Base-by-base conservation (phyloP, 169 alveolate genomes). In the Plasmodium billcollinsi region DNA sequence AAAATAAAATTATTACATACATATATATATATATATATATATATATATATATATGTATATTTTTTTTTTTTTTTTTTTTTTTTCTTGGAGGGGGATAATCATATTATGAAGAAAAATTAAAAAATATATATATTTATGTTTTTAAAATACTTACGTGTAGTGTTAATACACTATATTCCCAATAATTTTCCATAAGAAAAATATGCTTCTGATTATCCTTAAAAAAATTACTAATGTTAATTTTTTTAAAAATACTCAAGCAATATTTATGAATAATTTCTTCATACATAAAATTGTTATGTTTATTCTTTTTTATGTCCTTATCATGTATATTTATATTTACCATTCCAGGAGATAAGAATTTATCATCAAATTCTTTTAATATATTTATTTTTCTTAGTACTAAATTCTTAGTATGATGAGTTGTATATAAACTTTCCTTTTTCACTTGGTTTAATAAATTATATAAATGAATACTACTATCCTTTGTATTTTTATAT, bases 341-440 rank as follows among this genome's bases (percentile, higher is more conserved):
- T 39, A 0, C 47, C 47, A 39, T 39, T 6, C 47, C 47, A 39
- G 47, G 47, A 5, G 47, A 39, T 39, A 39, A 39, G 9, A 39
- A 39, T 5, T 56, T 78, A 54, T 78, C 47, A 58, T 58, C 62
- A 18, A 49, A 78, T 45, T 66, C 62, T 50, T 66, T 66, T 70
- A 59, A 4, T 66, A 66, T 65, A 21, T 78, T 71, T 18, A 66
- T 76, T 65, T 65, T 78, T 21, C 54, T 78, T 29, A 78, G 58
- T 65, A 78, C 47, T 39, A 39, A 39, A 39, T 39, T 39, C 9
- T 39, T 39, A 0, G 47, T 39, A 39, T 39, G 11, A 39, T 39
- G 47, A 5, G 9, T 39, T 39, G 47, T 39, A 39, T 39, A 39
- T 39, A 39, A 5, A 6, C 5, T 39, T 5, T 39, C 47, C 9